Conservation (phyloP, 768 basidiomycete species). For the Chalciporus sphaerocephalus region DNA sequence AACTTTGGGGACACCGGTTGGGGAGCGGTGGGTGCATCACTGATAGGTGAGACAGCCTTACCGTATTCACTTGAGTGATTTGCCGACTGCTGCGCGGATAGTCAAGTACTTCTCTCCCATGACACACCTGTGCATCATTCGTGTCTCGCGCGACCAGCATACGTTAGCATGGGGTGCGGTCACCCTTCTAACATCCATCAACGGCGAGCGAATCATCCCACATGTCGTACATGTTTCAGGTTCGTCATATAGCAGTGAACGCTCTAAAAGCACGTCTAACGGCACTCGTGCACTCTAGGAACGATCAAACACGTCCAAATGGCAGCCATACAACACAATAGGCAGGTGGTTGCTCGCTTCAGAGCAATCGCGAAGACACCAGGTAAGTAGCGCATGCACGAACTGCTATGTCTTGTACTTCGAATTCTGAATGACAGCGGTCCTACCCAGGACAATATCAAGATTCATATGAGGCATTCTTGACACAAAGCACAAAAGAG, state of each 20-base stretch:
- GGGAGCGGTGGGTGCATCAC: constrained; percentile 70
- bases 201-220: constrained; percentile 59
- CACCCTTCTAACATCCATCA: constrained; percentile 62
- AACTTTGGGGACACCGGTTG: constrained; percentile 86
- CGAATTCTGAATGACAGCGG: background rate
- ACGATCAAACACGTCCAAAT: constrained; percentile 84
- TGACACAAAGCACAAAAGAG: constrained; percentile 53
- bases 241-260: constrained; percentile 38
- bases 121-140: constrained; percentile 80
- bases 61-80: background rate
- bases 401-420: background rate
- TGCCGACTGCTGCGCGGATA: constrained; percentile 26
- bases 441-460: constrained; percentile 45
- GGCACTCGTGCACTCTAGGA: no score
- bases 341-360: constrained; percentile 65
- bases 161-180: constrained; percentile 75
- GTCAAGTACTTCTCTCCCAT: constrained; percentile 87
- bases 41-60: constrained; percentile 50
- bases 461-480: constrained; percentile 57
- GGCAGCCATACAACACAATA: constrained; percentile 70
- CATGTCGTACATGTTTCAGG: constrained; percentile 80
- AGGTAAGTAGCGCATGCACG: constrained; percentile 34
- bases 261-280: no score
- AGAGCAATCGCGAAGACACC: constrained; percentile 50
- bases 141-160: constrained; percentile 79